Evolutionary conservation across 1,284 basidiomycete species (phyloP).

Genomic region (Ceratobasidium theobromae): DNA sequence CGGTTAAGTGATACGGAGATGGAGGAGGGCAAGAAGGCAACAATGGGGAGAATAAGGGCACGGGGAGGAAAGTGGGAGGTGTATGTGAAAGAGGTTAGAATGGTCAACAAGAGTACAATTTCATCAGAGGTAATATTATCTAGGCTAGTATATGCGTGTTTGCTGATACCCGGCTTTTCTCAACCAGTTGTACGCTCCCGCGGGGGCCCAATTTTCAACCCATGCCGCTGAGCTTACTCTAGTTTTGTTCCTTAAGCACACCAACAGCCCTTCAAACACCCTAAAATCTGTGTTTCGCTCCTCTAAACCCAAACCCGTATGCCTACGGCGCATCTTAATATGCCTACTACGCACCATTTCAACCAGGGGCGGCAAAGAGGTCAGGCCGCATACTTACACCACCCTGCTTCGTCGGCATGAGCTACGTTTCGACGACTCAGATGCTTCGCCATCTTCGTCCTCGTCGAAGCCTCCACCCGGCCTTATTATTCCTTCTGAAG

Average conservation of each 20-base stretch:
- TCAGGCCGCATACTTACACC: not conserved
- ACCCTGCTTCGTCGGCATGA: not conserved
- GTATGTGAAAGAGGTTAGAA: not conserved
- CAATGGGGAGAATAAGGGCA: not conserved
- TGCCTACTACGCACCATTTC: not conserved
- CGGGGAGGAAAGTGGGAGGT: conserved; percentile 8
- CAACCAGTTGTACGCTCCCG: not conserved
- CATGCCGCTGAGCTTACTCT: not conserved
- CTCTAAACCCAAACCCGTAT: not conserved
- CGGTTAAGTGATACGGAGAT: not conserved
- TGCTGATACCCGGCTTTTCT: too few species aligned
- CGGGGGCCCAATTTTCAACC: not conserved
- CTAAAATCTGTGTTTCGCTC: conserved; percentile 21
- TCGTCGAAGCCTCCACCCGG: not conserved
- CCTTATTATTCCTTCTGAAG: not conserved
- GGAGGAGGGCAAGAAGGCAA: conserved; percentile 7
- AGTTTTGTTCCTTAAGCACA: not conserved
- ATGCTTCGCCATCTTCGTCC: not conserved
- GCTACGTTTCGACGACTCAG: not conserved
- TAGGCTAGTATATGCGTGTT: not conserved
- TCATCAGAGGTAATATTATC: not conserved
- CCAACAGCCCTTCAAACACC: not conserved
- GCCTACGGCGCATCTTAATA: not conserved
- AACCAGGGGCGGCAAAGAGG: conserved; percentile 16
- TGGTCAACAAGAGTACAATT: not conserved